Evolutionary conservation across 495 filamentous ascomycete genomes (phyloP).

Genomic region (Daldinia caldariorum): DNA sequence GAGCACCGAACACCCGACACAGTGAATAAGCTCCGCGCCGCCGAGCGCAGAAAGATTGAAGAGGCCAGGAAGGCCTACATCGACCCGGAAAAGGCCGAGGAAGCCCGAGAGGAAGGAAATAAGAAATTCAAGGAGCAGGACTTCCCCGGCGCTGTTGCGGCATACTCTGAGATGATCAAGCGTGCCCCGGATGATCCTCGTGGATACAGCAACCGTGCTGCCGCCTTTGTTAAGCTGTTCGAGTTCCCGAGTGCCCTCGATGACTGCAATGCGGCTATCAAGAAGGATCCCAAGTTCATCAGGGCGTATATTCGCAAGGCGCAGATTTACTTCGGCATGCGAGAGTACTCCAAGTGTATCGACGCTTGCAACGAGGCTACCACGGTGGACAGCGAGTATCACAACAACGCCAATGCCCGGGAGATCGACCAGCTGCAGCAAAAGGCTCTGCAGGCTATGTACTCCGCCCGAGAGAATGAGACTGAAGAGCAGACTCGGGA

Average conservation of each 20-base stretch:
- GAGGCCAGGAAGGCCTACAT: conserved; percentile 83
- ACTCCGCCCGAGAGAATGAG: conserved; percentile 87
- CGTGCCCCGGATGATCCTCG: conserved; percentile 91
- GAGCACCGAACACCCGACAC: conserved; percentile 97
- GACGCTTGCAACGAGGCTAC: conserved; percentile 87
- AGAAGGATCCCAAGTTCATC: conserved; percentile 92
- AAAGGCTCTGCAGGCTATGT: conserved; percentile 94
- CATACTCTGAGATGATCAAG: conserved; percentile 97
- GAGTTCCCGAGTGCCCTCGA: conserved; percentile 91
- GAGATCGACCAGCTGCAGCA: conserved; percentile 96
- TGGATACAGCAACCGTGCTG: conserved; percentile 96
- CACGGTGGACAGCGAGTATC: conserved; percentile 72
- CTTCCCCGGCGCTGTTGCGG: conserved; percentile 95
- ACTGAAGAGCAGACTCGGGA: conserved; percentile 96
- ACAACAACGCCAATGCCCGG: conserved; percentile 75
- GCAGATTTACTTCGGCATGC: conserved; percentile 93
- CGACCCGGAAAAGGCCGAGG: conserved; percentile 89
- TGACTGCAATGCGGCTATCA: conserved; percentile 91
- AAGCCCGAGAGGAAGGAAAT: conserved; percentile 94
- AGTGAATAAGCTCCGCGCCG: conserved; percentile 89
- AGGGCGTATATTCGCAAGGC: conserved; percentile 95
- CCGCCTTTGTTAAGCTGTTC: conserved; percentile 95
- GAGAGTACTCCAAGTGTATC: conserved; percentile 92
- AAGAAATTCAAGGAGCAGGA: conserved; percentile 95
- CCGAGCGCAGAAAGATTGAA: conserved; percentile 87